Conservation (phyloP, 805 yeast species). For the Kluyveromyces aestuarii region DNA sequence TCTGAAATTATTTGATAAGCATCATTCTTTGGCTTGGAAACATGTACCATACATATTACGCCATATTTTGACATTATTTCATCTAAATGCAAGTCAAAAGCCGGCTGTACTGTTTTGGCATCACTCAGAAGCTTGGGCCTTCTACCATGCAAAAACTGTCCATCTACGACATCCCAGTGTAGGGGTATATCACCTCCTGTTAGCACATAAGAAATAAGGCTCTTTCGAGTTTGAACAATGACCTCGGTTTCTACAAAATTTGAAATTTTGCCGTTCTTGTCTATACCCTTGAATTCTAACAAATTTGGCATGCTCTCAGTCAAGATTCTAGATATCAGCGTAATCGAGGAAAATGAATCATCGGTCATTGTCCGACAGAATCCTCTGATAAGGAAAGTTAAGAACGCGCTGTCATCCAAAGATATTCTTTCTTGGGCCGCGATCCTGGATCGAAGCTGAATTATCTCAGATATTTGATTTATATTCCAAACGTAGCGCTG, state of each 20-base stretch:
- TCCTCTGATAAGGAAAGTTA: slow-evolving; percentile 84
- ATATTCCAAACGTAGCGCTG: slow-evolving; percentile 86
- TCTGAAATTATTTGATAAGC: slow-evolving; percentile 56
- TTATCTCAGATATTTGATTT: slow-evolving; percentile 70
- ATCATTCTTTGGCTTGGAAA: slow-evolving; percentile 57
- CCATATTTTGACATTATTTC: slow-evolving; percentile 68
- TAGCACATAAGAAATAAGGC: slow-evolving; percentile 69
- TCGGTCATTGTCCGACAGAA: slow-evolving; percentile 60
- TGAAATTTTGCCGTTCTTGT: slow-evolving; percentile 87
- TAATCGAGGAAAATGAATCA: slow-evolving; percentile 32
- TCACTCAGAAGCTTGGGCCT: slow-evolving; percentile 75
- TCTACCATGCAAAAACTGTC: slow-evolving; percentile 60
- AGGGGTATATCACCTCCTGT: slow-evolving; percentile 88
- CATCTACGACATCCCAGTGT: slow-evolving; percentile 83
- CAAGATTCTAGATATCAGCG: slow-evolving; percentile 82
- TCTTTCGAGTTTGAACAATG: slow-evolving; percentile 42
- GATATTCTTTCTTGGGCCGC: slow-evolving; percentile 46
- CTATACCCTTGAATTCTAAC: slow-evolving; percentile 79
- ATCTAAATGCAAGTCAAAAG: slow-evolving; percentile 76
- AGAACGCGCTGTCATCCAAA: slow-evolving; percentile 60
- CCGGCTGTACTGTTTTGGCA: slow-evolving; percentile 75
- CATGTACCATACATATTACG: slow-evolving; percentile 71
- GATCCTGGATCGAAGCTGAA: slow-evolving; percentile 60
- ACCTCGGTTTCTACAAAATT: slow-evolving; percentile 87
- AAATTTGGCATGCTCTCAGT: slow-evolving; percentile 85